phyloP scores from a whole-genome alignment of 495 filamentous ascomycete genomes.

The Staphylotrichum tortipilum region DNA sequence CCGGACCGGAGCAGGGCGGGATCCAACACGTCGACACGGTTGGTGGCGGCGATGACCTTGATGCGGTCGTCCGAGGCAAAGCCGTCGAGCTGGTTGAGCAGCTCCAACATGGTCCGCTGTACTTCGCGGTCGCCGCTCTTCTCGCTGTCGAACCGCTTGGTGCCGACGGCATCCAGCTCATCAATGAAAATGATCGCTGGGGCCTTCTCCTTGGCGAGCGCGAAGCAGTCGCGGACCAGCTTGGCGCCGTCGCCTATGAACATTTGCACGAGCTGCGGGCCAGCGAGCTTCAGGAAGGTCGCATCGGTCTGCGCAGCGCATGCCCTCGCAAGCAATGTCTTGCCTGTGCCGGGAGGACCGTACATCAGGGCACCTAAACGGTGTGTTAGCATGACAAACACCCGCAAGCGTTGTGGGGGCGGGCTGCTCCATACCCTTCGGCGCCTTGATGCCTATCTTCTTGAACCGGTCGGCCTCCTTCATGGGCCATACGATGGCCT shows the following conservation, averaged over 20 bases:
- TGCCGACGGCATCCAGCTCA: conserved; percentile 93
- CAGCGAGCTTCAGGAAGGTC: conserved; percentile 97
- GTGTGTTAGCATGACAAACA: neutral
- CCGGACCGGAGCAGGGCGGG: conserved; percentile 89
- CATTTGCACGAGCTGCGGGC: conserved; percentile 99
- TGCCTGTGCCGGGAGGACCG: conserved; percentile 92
- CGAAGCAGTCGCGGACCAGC: conserved; percentile 94
- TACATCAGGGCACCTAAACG: conserved; percentile 89
- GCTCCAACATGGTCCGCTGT: conserved; percentile 96
- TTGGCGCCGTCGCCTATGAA: conserved; percentile 99
- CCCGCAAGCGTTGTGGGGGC: neutral
- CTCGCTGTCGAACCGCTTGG: conserved; percentile 98
- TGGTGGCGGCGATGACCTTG: conserved; percentile 97
- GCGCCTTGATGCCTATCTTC: conserved; percentile 99
- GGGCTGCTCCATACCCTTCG: conserved; percentile 75
- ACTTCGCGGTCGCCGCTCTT: conserved; percentile 98
- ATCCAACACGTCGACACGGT: conserved; percentile 95
- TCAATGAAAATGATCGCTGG: conserved; percentile 99
- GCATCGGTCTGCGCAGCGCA: conserved; percentile 97
- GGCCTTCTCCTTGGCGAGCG: conserved; percentile 94
- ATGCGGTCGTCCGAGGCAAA: conserved; percentile 98
- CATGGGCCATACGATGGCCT: conserved; percentile 99
- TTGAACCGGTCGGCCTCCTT: conserved; percentile 98
- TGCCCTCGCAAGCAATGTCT: conserved; percentile 92
- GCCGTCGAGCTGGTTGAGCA: conserved; percentile 97